Evolutionary conservation across 805 yeast species (phyloP), one percentile per base, ranked within the genome.

Genomic region (Barnettozyma botsteinii): DNA sequence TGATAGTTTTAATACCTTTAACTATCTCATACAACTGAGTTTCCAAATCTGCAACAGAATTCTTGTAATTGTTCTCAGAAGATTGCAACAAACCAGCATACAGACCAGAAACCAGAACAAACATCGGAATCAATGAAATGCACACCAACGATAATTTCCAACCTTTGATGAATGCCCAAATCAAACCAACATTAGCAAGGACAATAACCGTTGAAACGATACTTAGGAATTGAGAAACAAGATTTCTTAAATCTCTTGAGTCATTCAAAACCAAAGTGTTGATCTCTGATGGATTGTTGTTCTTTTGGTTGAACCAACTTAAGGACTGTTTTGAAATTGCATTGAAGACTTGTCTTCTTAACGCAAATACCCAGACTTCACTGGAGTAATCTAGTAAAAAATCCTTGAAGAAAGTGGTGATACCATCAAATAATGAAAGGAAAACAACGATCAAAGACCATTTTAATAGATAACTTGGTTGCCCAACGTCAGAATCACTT

Each of bases 81-180:
- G 47, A 57, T 43, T 73, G 78, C 24, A 81, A 60, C 4, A 77
- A 37, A 0, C 55, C 44, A 7, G 85, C 77, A 57, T 77, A 85
- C 1, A 66, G 33, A 0, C 65, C 60, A 3, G 89, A 73, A 2
- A 77, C 52, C 0, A 74, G 20, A 0, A 75, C 51, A 37, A 85
- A 77, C 11, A 79, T 47, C 0, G 96, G 94, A 12, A 84, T 70
- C 57, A 88, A 67, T 0, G 95, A 72, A 10, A 89, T 51, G 2
- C 95, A 94, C 2, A 86, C 93, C 9, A 91, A 62, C 2, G 96
- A 75, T 31, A 93, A 63, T 52, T 81, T 84, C 98, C 98, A 93
- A 0, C 96, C 96, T 10, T 70, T 57, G 0, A 69, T 70, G 1
- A 87, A 46, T 0, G 96, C 79, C 97, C 97, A 93, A 7, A 77